Evolutionary conservation across 2,329 filamentous ascomycete genomes (phyloP).

Genomic region (Torrubiellomyces zombiae): DNA sequence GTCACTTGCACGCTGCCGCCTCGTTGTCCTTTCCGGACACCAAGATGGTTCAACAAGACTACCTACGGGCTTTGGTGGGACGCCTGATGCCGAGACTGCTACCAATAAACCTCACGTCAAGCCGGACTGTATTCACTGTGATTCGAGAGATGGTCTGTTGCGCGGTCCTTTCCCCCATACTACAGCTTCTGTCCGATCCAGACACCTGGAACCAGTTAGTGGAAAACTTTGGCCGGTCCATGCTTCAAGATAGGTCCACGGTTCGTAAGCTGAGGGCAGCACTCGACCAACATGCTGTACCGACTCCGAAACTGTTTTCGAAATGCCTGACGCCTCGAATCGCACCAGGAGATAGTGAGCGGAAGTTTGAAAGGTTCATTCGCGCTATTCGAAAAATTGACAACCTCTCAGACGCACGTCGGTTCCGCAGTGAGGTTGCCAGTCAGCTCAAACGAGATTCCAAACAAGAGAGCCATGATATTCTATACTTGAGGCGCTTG

Average conservation of each 20-base stretch:
- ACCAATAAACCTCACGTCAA: conserved; percentile 56
- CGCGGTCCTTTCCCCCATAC: conserved; percentile 68
- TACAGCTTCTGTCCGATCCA: conserved; percentile 70
- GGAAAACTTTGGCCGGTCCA: conserved; percentile 70
- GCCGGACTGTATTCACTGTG: conserved; percentile 63
- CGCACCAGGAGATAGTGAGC: conserved; percentile 67
- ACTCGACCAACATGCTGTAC: conserved; percentile 81
- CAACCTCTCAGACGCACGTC: conserved; percentile 80
- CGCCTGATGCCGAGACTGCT: conserved; percentile 60
- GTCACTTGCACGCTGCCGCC: conserved; percentile 74
- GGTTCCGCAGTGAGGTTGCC: conserved; percentile 80
- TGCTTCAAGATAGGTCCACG: conserved; percentile 89
- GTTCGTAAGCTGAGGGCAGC: conserved; percentile 83
- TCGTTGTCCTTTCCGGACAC: conserved; percentile 70
- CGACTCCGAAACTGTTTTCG: conserved; percentile 49
- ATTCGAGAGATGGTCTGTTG: conserved; percentile 85
- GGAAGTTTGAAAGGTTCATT: conserved; percentile 89
- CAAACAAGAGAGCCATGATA: conserved; percentile 62
- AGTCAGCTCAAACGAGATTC: conserved; percentile 82
- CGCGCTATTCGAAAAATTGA: conserved; percentile 75
- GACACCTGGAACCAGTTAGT: conserved; percentile 97
- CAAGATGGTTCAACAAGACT: conserved; percentile 73
- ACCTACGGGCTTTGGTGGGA: conserved; percentile 60
- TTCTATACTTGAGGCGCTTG: conserved; percentile 70
- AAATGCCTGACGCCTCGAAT: conserved; percentile 63